Conservation (phyloP, 2,329 filamentous ascomycete genomes). For the Penicillium sp. region DNA sequence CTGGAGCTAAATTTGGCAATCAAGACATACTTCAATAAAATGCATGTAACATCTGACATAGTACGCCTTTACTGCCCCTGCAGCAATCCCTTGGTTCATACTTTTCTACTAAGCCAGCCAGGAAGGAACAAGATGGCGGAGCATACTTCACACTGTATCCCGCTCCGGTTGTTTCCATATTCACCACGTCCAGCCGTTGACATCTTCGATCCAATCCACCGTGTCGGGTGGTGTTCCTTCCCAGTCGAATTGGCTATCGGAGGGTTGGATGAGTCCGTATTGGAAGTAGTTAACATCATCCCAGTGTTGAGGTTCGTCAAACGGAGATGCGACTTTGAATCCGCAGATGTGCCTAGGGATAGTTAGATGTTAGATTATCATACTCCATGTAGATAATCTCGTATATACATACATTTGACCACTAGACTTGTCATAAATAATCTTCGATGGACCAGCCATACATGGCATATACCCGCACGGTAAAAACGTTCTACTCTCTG, state of each 20-base stretch:
- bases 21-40: too few species aligned
- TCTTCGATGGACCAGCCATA: slow-evolving; percentile 7
- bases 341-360: slow-evolving; percentile 7
- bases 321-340: background rate
- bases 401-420: slow-evolving; percentile 3
- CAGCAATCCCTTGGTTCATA: too few species aligned
- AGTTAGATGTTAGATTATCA: background rate
- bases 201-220: slow-evolving; percentile 1
- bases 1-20: too few species aligned
- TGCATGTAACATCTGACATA: too few species aligned
- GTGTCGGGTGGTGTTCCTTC: slow-evolving; percentile 6
- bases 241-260: background rate
- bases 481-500: slow-evolving; percentile 1
- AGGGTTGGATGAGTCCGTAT: slow-evolving; percentile 3
- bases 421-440: slow-evolving; percentile 5
- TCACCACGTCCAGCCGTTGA: slow-evolving; percentile 7
- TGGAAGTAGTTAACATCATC: background rate
- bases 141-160: too few species aligned
- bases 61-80: too few species aligned
- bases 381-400: background rate
- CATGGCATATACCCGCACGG: slow-evolving; percentile 2
- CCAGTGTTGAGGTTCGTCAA: slow-evolving; percentile 6
- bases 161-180: background rate
- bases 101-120: too few species aligned
- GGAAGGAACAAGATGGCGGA: too few species aligned